phyloP scores from a whole-genome alignment of 2,329 filamentous ascomycete species.

The Pezicula rhizophila region DNA sequence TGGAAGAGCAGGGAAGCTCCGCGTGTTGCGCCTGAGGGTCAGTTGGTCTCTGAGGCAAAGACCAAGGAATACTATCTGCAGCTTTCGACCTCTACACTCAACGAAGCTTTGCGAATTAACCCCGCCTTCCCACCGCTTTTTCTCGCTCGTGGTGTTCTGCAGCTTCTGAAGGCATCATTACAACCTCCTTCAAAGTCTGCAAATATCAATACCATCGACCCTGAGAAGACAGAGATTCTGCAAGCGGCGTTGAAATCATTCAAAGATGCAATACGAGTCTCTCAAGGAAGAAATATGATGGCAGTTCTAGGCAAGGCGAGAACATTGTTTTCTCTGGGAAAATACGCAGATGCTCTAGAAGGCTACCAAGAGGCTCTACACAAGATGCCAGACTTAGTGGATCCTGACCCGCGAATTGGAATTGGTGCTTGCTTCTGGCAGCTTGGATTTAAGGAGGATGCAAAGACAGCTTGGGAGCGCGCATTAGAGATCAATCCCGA shows the following conservation, averaged over 20 bases:
- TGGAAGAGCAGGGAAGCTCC: constrained; percentile 65
- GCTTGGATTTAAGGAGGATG: constrained; percentile 88
- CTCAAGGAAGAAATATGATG: constrained; percentile 82
- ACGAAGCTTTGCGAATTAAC: constrained; percentile 92
- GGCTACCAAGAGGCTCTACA: constrained; percentile 82
- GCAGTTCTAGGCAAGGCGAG: constrained; percentile 86
- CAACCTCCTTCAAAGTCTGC: constrained; percentile 66
- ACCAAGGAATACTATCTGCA: constrained; percentile 93
- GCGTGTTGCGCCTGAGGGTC: constrained; percentile 57
- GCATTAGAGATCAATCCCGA: constrained; percentile 73
- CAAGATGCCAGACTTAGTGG: constrained; percentile 79
- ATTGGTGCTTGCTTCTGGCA: constrained; percentile 98
- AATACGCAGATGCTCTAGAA: constrained; percentile 76
- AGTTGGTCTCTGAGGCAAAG: constrained; percentile 64
- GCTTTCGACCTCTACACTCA: constrained; percentile 82
- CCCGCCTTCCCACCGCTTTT: constrained; percentile 88
- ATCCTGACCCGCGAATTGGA: constrained; percentile 92
- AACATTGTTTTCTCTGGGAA: constrained; percentile 78
- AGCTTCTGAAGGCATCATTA: constrained; percentile 80
- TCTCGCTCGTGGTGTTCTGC: constrained; percentile 82
- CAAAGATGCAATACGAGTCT: constrained; percentile 84
- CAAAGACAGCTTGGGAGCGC: constrained; percentile 84
- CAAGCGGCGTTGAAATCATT: constrained; percentile 88
- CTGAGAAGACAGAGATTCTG: constrained; percentile 71
- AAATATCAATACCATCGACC: constrained; percentile 57